Evolutionary conservation across 179 eudicot genomes (phyloP).

Genomic region (Actinidia chinensis): DNA sequence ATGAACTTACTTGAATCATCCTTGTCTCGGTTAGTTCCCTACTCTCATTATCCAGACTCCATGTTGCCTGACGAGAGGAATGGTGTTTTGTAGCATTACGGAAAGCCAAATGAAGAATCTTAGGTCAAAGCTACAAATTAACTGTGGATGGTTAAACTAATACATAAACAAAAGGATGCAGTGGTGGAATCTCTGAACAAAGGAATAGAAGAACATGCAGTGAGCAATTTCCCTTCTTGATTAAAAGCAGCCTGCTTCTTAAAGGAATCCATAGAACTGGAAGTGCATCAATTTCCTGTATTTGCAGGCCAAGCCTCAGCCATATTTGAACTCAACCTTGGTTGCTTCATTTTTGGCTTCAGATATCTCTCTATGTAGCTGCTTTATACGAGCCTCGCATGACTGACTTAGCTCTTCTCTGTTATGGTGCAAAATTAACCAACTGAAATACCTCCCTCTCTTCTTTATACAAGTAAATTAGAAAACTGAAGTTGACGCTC

Average conservation of each 20-base stretch:
- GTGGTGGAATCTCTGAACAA: not conserved
- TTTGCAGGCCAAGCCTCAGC: constrained; percentile 87
- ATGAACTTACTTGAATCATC: constrained; percentile 92
- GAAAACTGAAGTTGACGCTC: constrained; percentile 7
- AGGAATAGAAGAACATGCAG: constrained; percentile 56
- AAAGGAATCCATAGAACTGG: constrained; percentile 70
- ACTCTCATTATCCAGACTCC: constrained; percentile 91
- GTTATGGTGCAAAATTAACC: constrained; percentile 23
- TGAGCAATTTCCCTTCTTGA: constrained; percentile 96
- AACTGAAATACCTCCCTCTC: not conserved
- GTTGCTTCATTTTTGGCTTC: constrained; percentile 65
- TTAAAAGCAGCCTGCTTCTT: constrained; percentile 93
- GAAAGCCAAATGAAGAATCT: constrained; percentile 1
- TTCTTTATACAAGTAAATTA: not conserved
- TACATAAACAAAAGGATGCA: too few species aligned
- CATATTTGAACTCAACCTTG: constrained; percentile 82
- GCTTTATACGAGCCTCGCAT: constrained; percentile 73
- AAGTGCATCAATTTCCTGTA: constrained; percentile 91
- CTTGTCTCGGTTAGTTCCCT: constrained; percentile 94
- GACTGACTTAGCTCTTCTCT: constrained; percentile 95
- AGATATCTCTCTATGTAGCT: constrained; percentile 71
- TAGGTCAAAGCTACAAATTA: not conserved
- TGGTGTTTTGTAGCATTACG: constrained; percentile 15
- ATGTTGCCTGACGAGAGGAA: constrained; percentile 63
- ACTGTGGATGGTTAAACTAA: too few species aligned